Base-by-base conservation (phyloP, 2,329 filamentous ascomycete genomes). In the Dothideomycetes sp. region DNA sequence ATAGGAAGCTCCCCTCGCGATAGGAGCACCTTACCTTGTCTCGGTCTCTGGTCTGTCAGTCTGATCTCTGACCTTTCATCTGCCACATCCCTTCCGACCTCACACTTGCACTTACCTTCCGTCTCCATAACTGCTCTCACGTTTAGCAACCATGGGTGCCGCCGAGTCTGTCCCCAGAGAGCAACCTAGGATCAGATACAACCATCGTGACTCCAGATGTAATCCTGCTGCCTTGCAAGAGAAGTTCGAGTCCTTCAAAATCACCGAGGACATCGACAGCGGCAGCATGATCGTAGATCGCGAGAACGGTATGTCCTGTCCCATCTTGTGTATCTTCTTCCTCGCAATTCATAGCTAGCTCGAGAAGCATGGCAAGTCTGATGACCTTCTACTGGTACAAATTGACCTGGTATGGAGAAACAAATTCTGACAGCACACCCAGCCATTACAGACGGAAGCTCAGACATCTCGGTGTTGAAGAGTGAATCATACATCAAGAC, bases 171-270 rank as follows among this genome's bases (percentile, higher is more conserved):
- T 39, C 2, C 41, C 36, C 5, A 32, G 29, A 33, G 27, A 43
- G 24, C 34, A 37, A 19, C 30, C 30, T 27, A 12, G 7, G 7
- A 7, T 12, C 7, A 37, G 30, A 24, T 18, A 33, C 12, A 17
- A 31, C 12, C 36, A 38, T 22, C 24, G 12, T 22, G 30, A 31
- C 5, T 14, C 22, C 19, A 18, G 24, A 11, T 11, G n/a, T 12
- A 33, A 38, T 4, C 18, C 35, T 4, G 3, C 31, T 12, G 36
- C 31, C 3, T 22, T 38, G 41, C 36, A 38, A 33, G 56, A 59
- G 47, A 58, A 58, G 48, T 57, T 56, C 45, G 54, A 58, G 38
- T 51, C 52, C 29, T 43, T 58, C 14, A 48, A 47, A 16, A 50
- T 58, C 30, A 53, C 52, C 29, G 46, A 54, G 14, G 41, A 43